phyloP scores from a whole-genome alignment of 2,329 filamentous ascomycete species.

The Xylaria sp. region DNA sequence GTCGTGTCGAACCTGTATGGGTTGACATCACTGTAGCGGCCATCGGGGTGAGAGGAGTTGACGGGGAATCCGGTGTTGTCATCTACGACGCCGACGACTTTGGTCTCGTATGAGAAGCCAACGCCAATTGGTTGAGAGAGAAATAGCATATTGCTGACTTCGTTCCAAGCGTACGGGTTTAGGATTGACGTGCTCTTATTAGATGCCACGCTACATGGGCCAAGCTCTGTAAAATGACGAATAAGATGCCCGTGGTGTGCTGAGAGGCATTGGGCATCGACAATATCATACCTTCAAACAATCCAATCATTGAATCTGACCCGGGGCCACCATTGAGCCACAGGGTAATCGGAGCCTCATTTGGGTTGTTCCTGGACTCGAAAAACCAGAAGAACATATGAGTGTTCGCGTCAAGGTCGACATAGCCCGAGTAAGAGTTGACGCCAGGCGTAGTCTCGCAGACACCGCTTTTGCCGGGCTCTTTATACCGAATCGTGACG shows the following conservation, averaged over 20 bases:
- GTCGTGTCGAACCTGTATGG: slow-evolving; percentile 46
- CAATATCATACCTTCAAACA: slow-evolving; percentile 55
- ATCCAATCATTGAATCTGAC: slow-evolving; percentile 63
- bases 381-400: slow-evolving; percentile 61
- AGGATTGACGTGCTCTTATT: slow-evolving; percentile 42
- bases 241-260: slow-evolving; percentile 4
- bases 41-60: slow-evolving; percentile 44
- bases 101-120: slow-evolving; percentile 46
- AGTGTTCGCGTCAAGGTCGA: slow-evolving; percentile 45
- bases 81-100: slow-evolving; percentile 44
- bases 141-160: slow-evolving; percentile 46
- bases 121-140: slow-evolving; percentile 47
- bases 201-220: slow-evolving; percentile 45
- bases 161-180: slow-evolving; percentile 41
- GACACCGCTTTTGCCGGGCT: slow-evolving; percentile 58
- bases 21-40: slow-evolving; percentile 46
- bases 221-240: slow-evolving; percentile 40
- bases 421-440: slow-evolving; percentile 56
- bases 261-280: background rate
- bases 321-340: slow-evolving; percentile 67
- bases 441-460: slow-evolving; percentile 64
- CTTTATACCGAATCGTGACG: slow-evolving; percentile 60
- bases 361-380: slow-evolving; percentile 55
- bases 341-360: slow-evolving; percentile 52
- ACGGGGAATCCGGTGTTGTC: slow-evolving; percentile 42